Evolutionary conservation across 768 basidiomycete species (phyloP).

Genomic region (Boletus patriciae): DNA sequence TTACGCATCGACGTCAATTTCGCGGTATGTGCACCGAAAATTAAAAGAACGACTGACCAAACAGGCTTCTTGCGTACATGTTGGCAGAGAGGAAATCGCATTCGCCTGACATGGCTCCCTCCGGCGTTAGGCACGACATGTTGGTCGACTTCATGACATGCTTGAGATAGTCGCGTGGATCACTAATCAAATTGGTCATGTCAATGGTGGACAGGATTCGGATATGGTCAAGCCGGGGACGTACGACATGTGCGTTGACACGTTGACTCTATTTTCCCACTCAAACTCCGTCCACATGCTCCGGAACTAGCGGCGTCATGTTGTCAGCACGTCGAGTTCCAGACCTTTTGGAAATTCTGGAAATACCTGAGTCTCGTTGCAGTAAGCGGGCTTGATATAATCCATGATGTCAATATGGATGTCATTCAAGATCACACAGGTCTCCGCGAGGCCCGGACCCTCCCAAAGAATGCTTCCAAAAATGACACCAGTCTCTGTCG

Average conservation of each 20-base stretch:
- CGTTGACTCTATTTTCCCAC: constrained; percentile 99
- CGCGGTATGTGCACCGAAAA: background rate
- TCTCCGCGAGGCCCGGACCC: constrained; percentile 81
- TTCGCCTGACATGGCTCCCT: constrained; percentile 84
- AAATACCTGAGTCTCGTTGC: constrained; percentile 87
- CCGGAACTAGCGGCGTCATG: constrained; percentile 61
- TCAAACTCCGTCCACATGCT: constrained; percentile 99
- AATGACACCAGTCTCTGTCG: constrained; percentile 97
- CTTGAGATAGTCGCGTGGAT: constrained; percentile 85
- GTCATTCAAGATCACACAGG: constrained; percentile 93
- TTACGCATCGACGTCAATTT: background rate
- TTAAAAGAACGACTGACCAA: constrained; percentile 59
- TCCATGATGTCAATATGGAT: constrained; percentile 93
- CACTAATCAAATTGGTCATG: constrained; percentile 41
- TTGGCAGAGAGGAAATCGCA: constrained; percentile 97
- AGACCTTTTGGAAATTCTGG: background rate
- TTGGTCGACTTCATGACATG: constrained; percentile 98
- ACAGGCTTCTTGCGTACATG: constrained; percentile 92
- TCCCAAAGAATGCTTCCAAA: constrained; percentile 99
- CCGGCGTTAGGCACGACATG: constrained; percentile 95
- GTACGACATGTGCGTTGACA: constrained; percentile 78
- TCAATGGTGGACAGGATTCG: background rate
- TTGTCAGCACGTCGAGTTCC: constrained; percentile 1
- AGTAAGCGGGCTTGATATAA: constrained; percentile 64
- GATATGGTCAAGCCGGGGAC: constrained; percentile 30